Evolutionary conservation across 441 rosid genomes (phyloP).

Genomic region (Euphorbia corollata): DNA sequence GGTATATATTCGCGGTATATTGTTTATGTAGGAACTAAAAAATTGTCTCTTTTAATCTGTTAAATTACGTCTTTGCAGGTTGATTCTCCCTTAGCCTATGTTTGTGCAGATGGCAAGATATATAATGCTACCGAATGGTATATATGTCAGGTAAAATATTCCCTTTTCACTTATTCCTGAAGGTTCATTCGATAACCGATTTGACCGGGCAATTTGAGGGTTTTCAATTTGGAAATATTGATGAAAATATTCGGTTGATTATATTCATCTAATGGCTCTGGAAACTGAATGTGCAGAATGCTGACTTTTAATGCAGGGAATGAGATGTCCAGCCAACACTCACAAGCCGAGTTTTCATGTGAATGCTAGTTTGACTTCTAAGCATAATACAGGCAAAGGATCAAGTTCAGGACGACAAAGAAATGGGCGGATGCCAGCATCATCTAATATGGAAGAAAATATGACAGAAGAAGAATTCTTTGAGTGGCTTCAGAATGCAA

Average conservation of each 20-base stretch:
- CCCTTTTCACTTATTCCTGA: conserved; percentile 2
- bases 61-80: conserved; percentile 38
- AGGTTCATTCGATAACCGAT: background rate
- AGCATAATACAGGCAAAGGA: conserved; percentile 47
- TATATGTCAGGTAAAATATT: conserved; percentile 70
- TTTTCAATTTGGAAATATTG: background rate
- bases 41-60: background rate
- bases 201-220: background rate
- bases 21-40: conserved; percentile 8
- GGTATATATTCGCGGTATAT: conserved; percentile 30
- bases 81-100: conserved; percentile 71
- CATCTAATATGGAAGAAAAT: conserved; percentile 59
- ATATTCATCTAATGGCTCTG: background rate
- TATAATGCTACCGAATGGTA: conserved; percentile 93
- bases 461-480: conserved; percentile 86
- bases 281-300: conserved; percentile 15
- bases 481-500: conserved; percentile 84
- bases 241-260: background rate
- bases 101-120: conserved; percentile 84
- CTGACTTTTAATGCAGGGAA: conserved; percentile 57
- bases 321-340: conserved; percentile 87
- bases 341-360: conserved; percentile 97
- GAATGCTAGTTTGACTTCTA: conserved; percentile 58
- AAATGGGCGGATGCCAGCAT: conserved; percentile 46
- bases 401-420: conserved; percentile 55